phyloP scores from a whole-genome alignment of 169 alveolate species.

The Plasmodium gaboni region DNA sequence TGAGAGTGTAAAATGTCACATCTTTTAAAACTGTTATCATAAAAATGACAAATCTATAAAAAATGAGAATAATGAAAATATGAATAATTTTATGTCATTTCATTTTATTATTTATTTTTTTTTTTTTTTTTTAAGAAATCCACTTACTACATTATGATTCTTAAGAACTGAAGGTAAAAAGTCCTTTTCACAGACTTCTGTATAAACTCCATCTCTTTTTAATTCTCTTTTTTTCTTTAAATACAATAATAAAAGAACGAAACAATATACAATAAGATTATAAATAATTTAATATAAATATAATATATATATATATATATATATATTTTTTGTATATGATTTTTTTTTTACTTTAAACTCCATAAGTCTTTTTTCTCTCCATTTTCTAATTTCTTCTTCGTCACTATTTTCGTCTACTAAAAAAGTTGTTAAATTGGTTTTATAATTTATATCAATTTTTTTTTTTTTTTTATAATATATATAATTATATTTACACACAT shows the following conservation, averaged over 20 bases:
- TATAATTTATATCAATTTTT: constrained; percentile 2
- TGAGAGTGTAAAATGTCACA: constrained; percentile 70
- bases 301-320: background rate
- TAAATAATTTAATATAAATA: background rate
- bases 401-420: constrained; percentile 70
- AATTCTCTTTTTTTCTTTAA: constrained; percentile 51
- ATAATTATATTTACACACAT: background rate
- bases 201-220: constrained; percentile 74
- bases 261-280: background rate
- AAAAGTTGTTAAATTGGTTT: constrained; percentile 10
- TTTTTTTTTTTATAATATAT: background rate
- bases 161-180: constrained; percentile 63
- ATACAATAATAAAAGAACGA: constrained; percentile 5
- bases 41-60: constrained; percentile 65
- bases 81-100: background rate
- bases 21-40: constrained; percentile 56
- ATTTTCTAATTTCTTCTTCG: constrained; percentile 66
- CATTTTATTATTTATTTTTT: too few species aligned
- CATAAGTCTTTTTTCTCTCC: constrained; percentile 56
- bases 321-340: background rate
- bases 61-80: background rate
- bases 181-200: constrained; percentile 62
- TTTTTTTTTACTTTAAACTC: constrained; percentile 42
- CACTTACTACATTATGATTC: constrained; percentile 38
- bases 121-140: background rate